Evolutionary conservation across 1,139 yeast genomes (phyloP), one percentile per base, ranked within the genome.

Genomic region (Geotrichum carabidarum): DNA sequence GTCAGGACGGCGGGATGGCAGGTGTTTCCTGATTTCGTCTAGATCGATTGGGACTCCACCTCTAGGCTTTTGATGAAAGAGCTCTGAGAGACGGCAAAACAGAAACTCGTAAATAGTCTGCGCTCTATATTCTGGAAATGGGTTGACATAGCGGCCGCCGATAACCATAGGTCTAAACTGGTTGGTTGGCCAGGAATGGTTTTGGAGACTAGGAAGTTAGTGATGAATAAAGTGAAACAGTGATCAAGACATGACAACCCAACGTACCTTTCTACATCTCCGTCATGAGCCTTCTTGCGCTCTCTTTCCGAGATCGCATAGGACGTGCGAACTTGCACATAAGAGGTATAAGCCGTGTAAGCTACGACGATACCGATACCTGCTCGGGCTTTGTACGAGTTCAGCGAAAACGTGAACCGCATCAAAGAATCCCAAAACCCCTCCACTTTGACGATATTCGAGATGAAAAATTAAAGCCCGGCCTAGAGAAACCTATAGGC

Each of bases 81-180:
- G 67, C 66, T 90, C 96, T 58, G 83, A 69, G 4, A 88, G 59
- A 34, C 96, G 73, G 57, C 90, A 86, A 45, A 80, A 73, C 37
- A 87, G 72, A 69, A 90, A 91, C 71, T 91, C 97, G 67, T 87
- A 86, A 6, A 89, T 78, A 0, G 97, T 89, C 69, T 90, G 97
- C 2, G 91, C 85, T 48, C 97, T 75, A 67, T 91, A 91, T 65
- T 91, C 96, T n/a, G 79, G 79, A 66, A 91, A 91, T 1, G 98
- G 98, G 65, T 91, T 91, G 54, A 88, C 94, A 70, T 80, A 91
- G 66, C 90, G 76, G 7, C 97, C 97, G 9, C 82, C 80, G 0
- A 91, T 78, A 8, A 79, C 78, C 57, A 89, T 62, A n/a, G 72
- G 65, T 3, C 70, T 65, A 54, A 60, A 71, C 51, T 64, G 62